phyloP scores from a whole-genome alignment of 1,284 basidiomycete genomes.

The Gastroboletus turbinatus region DNA sequence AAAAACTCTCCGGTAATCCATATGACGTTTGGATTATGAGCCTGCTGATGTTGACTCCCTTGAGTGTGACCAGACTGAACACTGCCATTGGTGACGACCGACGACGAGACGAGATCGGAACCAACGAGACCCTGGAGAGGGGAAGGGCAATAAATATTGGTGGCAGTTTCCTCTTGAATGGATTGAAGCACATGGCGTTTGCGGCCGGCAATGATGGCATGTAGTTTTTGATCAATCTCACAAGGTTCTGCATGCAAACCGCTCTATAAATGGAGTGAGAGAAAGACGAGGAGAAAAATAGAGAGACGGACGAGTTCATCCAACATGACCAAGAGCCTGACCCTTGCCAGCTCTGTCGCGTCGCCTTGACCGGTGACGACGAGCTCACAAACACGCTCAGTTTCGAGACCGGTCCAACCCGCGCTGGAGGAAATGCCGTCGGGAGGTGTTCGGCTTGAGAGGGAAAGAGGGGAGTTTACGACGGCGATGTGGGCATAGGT shows the following conservation, averaged over 20 bases:
- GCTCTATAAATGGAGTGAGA: slow-evolving; percentile 48
- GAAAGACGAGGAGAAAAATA: not conserved
- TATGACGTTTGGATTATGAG: slow-evolving; percentile 72
- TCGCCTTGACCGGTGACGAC: slow-evolving; percentile 88
- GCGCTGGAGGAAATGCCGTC: slow-evolving; percentile 71
- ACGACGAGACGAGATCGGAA: slow-evolving; percentile 46
- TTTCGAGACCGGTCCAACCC: slow-evolving; percentile 87
- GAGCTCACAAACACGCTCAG: slow-evolving; percentile 90
- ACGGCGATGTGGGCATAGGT: slow-evolving; percentile 90
- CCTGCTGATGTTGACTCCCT: slow-evolving; percentile 25
- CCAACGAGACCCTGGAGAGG: slow-evolving; percentile 86
- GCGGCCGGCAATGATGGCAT: slow-evolving; percentile 88
- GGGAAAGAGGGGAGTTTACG: slow-evolving; percentile 73
- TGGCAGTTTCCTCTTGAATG: slow-evolving; percentile 96
- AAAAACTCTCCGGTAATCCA: slow-evolving; percentile 99
- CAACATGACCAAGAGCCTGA: slow-evolving; percentile 88
- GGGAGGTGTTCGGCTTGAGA: slow-evolving; percentile 71
- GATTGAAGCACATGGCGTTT: slow-evolving; percentile 88
- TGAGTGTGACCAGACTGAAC: slow-evolving; percentile 21
- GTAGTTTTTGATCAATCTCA: slow-evolving; percentile 95
- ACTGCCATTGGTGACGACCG: slow-evolving; percentile 36
- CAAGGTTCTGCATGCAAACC: slow-evolving; percentile 87
- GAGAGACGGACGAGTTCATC: slow-evolving; percentile 80
- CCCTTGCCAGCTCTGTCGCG: slow-evolving; percentile 88
- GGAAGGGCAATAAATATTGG: slow-evolving; percentile 94